Base-by-base conservation (phyloP, 495 filamentous ascomycete genomes). In the Penicillium coprophilum region DNA sequence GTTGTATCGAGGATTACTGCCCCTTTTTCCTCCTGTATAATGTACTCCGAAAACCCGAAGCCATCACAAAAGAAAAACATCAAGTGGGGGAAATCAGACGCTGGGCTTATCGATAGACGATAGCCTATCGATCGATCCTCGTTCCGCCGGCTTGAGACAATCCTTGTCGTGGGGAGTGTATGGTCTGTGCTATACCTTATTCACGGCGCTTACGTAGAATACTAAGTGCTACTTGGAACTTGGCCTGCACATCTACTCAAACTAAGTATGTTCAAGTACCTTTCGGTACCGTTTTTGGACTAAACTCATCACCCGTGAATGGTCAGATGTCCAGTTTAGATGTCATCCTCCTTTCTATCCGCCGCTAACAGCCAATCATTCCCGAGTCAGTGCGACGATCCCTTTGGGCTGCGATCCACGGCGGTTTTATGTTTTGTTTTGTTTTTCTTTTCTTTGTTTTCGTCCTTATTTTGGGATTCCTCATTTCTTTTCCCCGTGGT, bases 261-360 rank as follows among this genome's bases (percentile, higher is more conserved):
- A 13, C 31, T 10, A 19, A 20, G 17, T 47, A 19, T 3, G 8
- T 12, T 6, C 0, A 28, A 19, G 45, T 47, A 47, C 31, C 1
- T 3, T 15, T 12, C 4, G 1, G 45, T 47, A 47, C n/a, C 28
- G 13, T 20, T 9, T 11, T 2, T 31, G 45, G 31, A 47, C 48
- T 19, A 38, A 15, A 30, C 36, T 41, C 24, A 41, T 52, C 21
- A 27, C 15, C 20, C 34, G 50, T 56, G 58, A 58, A 36, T 56
- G 63, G 64, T 66, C 66, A 69, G 63, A 69, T 66, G 63, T 60
- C 60, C 61, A 50, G 34, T 43, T 36, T 43, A 52, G 52, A 53
- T 47, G 64, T 63, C 61, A 60, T 63, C 60, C 60, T 59, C 51
- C 48, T 54, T 45, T 28, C 38, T 57, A 57, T 55, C 11, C 38